Conservation (phyloP, 1,284 basidiomycete genomes). For the Tilletia caries region DNA sequence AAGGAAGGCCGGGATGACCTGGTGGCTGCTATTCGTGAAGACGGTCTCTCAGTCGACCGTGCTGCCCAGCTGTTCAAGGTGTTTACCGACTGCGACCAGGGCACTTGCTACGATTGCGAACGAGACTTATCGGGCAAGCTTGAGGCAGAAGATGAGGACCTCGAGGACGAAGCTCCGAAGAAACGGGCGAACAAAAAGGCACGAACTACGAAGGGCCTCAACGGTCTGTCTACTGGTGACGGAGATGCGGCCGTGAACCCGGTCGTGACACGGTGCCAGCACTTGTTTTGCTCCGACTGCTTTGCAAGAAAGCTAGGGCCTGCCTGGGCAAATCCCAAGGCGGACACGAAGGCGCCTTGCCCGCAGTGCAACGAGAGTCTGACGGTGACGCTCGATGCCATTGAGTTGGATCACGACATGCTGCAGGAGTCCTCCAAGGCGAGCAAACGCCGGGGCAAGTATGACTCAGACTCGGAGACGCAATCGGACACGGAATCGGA, state of each 20-base stretch:
- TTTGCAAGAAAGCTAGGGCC: conserved; percentile 48
- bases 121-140: conserved; percentile 62
- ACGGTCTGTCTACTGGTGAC: not conserved
- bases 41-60: conserved; percentile 74
- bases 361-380: conserved; percentile 64
- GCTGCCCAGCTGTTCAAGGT: conserved; percentile 77
- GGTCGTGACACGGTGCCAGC: conserved; percentile 80
- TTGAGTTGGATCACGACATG: conserved; percentile 29
- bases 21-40: conserved; percentile 63
- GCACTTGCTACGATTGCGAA: conserved; percentile 82
- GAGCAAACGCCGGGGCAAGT: not conserved
- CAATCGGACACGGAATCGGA: conserved; percentile 22
- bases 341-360: conserved; percentile 57
- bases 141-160: conserved; percentile 54
- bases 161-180: conserved; percentile 55
- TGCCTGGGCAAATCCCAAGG: conserved; percentile 24
- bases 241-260: conserved; percentile 24
- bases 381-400: conserved; percentile 34
- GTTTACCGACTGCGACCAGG: conserved; percentile 77
- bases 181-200: not conserved
- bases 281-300: conserved; percentile 65
- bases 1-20: conserved; percentile 59
- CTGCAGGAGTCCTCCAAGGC: not conserved
- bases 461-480: conserved; percentile 8
- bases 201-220: not conserved